Conservation (phyloP, 1,284 basidiomycete species). For the Ganoderma leucocontextum region DNA sequence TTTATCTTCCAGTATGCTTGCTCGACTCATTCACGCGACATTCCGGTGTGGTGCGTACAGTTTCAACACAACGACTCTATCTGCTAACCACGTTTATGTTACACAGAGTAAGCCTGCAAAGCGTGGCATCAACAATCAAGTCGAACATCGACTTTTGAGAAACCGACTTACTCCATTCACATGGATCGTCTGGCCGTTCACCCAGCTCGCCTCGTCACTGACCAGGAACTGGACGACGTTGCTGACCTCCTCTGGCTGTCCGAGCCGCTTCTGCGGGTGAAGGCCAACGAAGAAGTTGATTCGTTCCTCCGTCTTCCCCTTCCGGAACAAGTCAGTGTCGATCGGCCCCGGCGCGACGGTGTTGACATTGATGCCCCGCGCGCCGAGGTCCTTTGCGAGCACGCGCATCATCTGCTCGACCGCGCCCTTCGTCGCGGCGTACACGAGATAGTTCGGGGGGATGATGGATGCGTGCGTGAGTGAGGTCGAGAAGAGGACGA, state of each 20-base stretch:
- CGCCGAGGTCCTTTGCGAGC: conserved; percentile 63
- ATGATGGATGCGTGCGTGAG: conserved; percentile 54
- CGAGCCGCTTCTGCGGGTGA: conserved; percentile 57
- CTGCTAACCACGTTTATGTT: not conserved
- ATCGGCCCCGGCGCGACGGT: conserved; percentile 62
- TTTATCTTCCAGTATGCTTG: too few species aligned
- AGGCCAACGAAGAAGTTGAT: conserved; percentile 55
- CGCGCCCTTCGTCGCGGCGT: conserved; percentile 64
- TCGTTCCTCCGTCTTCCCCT: conserved; percentile 56
- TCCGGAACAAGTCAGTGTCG: conserved; percentile 61
- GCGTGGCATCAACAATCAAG: not conserved
- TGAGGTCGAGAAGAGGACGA: conserved; percentile 64
- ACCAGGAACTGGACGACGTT: conserved; percentile 61
- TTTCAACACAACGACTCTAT: not conserved
- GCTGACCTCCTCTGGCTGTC: conserved; percentile 61
- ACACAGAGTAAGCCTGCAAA: conserved; percentile 2
- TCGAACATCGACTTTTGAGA: not conserved
- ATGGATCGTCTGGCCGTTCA: conserved; percentile 62
- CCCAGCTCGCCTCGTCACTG: conserved; percentile 60
- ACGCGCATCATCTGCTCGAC: conserved; percentile 67
- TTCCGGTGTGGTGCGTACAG: not conserved
- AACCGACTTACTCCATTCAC: conserved; percentile 58
- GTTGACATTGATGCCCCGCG: conserved; percentile 63
- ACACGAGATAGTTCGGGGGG: conserved; percentile 57
- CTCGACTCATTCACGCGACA: not conserved